Evolutionary conservation across 441 rosid genomes (phyloP).

Genomic region (Biscutella auriculata): DNA sequence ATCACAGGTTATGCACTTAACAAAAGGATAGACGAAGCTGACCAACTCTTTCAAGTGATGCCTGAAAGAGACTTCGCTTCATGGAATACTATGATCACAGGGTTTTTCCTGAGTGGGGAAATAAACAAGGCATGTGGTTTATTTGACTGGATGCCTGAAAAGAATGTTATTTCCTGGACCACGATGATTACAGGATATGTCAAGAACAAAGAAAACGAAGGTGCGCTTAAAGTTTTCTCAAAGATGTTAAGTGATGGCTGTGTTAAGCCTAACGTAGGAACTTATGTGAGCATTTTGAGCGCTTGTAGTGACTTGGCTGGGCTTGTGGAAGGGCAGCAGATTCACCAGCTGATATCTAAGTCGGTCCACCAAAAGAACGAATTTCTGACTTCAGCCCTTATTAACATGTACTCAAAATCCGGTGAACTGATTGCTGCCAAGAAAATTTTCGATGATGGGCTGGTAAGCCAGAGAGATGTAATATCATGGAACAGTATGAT

Average conservation of each 20-base stretch:
- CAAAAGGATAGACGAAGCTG: constrained; percentile 42
- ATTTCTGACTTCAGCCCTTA: constrained; percentile 41
- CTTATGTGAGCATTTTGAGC: constrained; percentile 45
- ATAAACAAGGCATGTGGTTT: constrained; percentile 29
- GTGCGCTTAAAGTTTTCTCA: constrained; percentile 38
- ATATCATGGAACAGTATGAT: constrained; percentile 61
- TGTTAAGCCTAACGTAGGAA: constrained; percentile 42
- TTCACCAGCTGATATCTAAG: constrained; percentile 48
- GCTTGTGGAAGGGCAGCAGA: constrained; percentile 49
- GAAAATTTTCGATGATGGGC: constrained; percentile 39
- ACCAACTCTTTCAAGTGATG: constrained; percentile 39
- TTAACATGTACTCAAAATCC: constrained; percentile 62
- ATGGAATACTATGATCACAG: constrained; percentile 69
- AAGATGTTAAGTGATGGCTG: constrained; percentile 35
- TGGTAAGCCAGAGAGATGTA: constrained; percentile 35
- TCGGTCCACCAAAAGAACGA: constrained; percentile 30
- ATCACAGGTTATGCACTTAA: constrained; percentile 56
- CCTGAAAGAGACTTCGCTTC: constrained; percentile 49
- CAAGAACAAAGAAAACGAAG: constrained; percentile 37
- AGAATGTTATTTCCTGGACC: constrained; percentile 73
- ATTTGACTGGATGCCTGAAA: constrained; percentile 31
- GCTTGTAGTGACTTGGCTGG: constrained; percentile 61
- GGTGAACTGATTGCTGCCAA: constrained; percentile 42
- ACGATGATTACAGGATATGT: constrained; percentile 55
- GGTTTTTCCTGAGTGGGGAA: constrained; percentile 38